A percentile compares a stretch with the other conserved stretches of the same genome.
These are phyloP conservation scores for Xylaria sp. DNA, from an alignment of 2,329 filamentous ascomycete genomes.

Conservation along the genomic window DNA sequence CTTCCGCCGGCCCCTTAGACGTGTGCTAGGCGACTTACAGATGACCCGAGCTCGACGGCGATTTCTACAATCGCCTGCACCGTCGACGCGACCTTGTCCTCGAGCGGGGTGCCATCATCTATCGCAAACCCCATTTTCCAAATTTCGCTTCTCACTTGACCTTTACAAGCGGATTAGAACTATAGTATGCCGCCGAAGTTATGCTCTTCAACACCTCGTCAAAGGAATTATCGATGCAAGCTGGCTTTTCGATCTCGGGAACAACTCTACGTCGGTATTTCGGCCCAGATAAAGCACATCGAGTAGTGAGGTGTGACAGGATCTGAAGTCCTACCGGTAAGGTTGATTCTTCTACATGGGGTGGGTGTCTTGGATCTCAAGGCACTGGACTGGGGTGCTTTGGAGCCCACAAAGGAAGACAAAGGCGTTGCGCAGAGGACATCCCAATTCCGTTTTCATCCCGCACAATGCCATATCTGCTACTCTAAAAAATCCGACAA, in stretches of 20 bases:
- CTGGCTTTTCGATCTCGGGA: neutral
- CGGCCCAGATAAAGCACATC: neutral
- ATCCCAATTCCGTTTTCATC: slow-evolving; percentile 29
- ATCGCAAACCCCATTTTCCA: neutral
- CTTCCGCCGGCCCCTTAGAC: neutral
- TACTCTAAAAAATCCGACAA: neutral
- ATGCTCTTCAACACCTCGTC: neutral
- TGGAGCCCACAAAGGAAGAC: slow-evolving; percentile 12
- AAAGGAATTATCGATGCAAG: neutral
- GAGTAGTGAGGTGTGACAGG: neutral
- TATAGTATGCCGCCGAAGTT: neutral
- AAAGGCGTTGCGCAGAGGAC: slow-evolving; percentile 14
- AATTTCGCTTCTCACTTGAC: neutral
- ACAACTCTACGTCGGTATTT: neutral
- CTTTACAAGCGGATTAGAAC: neutral
- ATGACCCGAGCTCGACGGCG: slow-evolving; percentile 8
- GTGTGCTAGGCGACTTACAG: slow-evolving; percentile 9
- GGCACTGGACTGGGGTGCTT: neutral
- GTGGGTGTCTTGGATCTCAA: neutral
- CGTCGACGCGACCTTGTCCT: slow-evolving; percentile 15
- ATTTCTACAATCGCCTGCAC: slow-evolving; percentile 15
- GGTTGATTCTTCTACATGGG: neutral
- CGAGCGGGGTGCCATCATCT: neutral
- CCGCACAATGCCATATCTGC: neutral
- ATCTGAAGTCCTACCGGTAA: neutral